These are phyloP conservation scores for Irpex sp. DNA, from an alignment of 1,284 basidiomycete species.

Conservation along the genomic window DNA sequence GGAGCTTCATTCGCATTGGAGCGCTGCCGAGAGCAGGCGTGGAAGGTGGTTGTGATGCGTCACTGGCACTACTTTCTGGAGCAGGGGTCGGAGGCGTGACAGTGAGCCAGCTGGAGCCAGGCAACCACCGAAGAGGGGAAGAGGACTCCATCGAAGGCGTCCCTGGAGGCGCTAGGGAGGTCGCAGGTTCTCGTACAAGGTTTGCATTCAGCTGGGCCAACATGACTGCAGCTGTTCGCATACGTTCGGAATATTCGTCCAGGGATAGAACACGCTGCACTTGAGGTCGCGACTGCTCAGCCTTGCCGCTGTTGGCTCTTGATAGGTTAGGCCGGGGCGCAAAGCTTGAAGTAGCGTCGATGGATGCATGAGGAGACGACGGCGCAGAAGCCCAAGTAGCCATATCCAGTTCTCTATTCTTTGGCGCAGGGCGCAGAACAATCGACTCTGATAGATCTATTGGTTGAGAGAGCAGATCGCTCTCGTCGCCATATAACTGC, in stretches of 20 bases:
- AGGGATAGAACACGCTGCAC: slow-evolving; percentile 46
- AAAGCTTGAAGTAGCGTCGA: slow-evolving; percentile 10
- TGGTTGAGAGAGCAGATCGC: slow-evolving; percentile 64
- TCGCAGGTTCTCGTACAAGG: slow-evolving; percentile 52
- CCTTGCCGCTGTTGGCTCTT: slow-evolving; percentile 9
- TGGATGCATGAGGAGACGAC: slow-evolving; percentile 35
- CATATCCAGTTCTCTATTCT: slow-evolving; percentile 86
- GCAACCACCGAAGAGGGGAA: slow-evolving; percentile 54
- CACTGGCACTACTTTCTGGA: background rate
- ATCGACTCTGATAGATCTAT: slow-evolving; percentile 80
- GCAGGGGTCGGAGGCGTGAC: slow-evolving; percentile 13
- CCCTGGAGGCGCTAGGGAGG: slow-evolving; percentile 33
- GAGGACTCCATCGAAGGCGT: slow-evolving; percentile 26
- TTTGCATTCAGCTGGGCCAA: slow-evolving; percentile 93
- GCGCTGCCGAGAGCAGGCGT: slow-evolving; percentile 26
- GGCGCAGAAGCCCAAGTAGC: slow-evolving; percentile 74
- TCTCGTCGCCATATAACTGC: slow-evolving; percentile 81
- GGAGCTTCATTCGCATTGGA: slow-evolving; percentile 60
- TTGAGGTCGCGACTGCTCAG: slow-evolving; percentile 7
- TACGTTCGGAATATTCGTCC: slow-evolving; percentile 97
- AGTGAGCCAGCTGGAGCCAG: slow-evolving; percentile 44
- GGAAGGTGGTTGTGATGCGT: slow-evolving; percentile 13
- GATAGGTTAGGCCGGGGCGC: slow-evolving; percentile 1
- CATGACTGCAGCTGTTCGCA: slow-evolving; percentile 99
- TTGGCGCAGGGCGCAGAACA: slow-evolving; percentile 75